Conservation (phyloP, 176 grass and related monocot genomes). For the Tillandsia leiboldiana region DNA sequence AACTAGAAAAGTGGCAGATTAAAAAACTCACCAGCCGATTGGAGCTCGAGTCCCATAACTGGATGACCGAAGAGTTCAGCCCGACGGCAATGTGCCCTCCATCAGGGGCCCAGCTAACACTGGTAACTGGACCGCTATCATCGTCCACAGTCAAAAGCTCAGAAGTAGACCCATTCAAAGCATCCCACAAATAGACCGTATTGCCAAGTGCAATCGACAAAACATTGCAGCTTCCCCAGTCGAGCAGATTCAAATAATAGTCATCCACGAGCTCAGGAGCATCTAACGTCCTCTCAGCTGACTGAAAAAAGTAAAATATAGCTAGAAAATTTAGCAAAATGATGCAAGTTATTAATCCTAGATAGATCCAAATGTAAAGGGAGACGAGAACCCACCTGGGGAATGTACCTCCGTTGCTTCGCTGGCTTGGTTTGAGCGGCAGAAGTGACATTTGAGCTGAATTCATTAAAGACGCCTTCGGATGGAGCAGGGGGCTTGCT, state of each 20-base stretch:
- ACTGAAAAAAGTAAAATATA: conserved; percentile 13
- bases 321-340: conserved; percentile 12
- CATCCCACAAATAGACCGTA: conserved; percentile 55
- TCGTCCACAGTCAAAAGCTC: conserved; percentile 57
- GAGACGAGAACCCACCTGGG: conserved; percentile 31
- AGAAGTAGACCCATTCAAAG: conserved; percentile 38
- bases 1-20: neutral
- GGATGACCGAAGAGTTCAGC: conserved; percentile 54
- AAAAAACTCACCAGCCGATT: conserved; percentile 29
- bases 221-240: conserved; percentile 61
- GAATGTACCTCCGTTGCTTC: conserved; percentile 50
- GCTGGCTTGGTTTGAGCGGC: conserved; percentile 32
- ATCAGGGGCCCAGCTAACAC: conserved; percentile 59
- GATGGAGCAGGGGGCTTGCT: conserved; percentile 44
- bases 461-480: conserved; percentile 10
- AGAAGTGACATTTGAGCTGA: conserved; percentile 16
- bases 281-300: conserved; percentile 62
- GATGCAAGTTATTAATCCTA: neutral
- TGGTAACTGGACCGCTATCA: conserved; percentile 48
- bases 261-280: conserved; percentile 59
- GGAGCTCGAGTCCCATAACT: conserved; percentile 60
- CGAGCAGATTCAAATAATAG: conserved; percentile 63
- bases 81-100: conserved; percentile 45
- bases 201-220: conserved; percentile 54
- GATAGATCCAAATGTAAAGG: neutral